Evolutionary conservation across 2,329 filamentous ascomycete species (phyloP), one percentile per base, ranked within the genome.

Genomic region (Penicillium sp.): DNA sequence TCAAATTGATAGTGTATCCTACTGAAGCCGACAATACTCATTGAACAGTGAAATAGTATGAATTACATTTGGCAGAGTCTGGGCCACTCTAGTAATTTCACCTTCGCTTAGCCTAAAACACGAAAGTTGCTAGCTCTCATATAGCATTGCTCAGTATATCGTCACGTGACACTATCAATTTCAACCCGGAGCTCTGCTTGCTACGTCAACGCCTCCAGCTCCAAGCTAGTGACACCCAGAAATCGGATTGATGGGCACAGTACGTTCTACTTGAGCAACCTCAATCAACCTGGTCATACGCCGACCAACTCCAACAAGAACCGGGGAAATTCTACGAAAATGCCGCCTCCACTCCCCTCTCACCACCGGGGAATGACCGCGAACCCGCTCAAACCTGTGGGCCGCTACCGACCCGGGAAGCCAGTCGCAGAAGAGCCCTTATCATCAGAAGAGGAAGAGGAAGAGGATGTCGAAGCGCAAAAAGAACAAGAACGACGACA

Each of bases 341-440:
- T 75, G 72, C 72, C 73, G 29, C 73, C 72, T 28, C 71, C 72
- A 6, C 67, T 74, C 44, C 70, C 71, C 15, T 71, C 69, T 38
- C 61, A 62, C 18, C 69, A 71, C 52, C 68, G 72, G 53, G 87
- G 88, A 64, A 95, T 97, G 88, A 97, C 92, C 55, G 90, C 91
- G 55, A 95, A 96, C 66, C 90, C 89, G 3, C 74, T 86, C 50
- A 84, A 84, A 67, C 88, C 89, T 23, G 82, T 66, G 29, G 58
- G 84, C 59, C 87, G 93, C 49, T 87, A 96, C 64, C 84, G 90
- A 50, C 86, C 92, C 13, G 92, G 93, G 58, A 97, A 96, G 70
- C 77, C 85, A 44, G 62, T 76, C 32, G 70, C 71, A 12, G 75
- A 78, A 47, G 73, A 76, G 46, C 64, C 66, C 3, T 75, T 72